Percentiles rank a stretch among this genome's conserved stretches.
These are phyloP conservation scores for Lachnellula hyalina DNA, from an alignment of 2,329 filamentous ascomycete genomes.

Conservation along the genomic window DNA sequence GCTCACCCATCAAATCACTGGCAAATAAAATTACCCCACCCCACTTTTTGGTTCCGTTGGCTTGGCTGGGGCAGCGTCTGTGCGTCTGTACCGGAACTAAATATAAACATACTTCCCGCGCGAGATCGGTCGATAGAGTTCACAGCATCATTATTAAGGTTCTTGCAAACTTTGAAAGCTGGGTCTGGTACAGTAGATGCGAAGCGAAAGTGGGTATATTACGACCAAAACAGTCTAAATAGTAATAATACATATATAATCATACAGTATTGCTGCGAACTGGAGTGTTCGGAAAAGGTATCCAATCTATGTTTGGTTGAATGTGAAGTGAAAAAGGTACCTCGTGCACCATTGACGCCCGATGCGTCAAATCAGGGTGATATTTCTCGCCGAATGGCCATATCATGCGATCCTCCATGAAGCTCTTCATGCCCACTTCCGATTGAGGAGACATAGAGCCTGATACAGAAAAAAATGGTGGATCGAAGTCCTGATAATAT, in stretches of 20 bases:
- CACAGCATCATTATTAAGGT: neutral
- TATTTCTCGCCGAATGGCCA: constrained; percentile 18
- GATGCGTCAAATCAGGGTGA: neutral
- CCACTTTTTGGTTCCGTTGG: neutral
- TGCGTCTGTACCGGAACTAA: neutral
- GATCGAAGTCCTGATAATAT: constrained; percentile 1
- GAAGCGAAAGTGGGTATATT: neutral
- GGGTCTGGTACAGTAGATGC: neutral
- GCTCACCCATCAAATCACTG: neutral
- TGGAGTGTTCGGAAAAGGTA: constrained; percentile 15
- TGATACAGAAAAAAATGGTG: neutral
- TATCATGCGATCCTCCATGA: constrained; percentile 15
- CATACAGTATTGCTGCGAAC: neutral
- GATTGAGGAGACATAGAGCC: constrained; percentile 3
- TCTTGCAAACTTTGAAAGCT: neutral
- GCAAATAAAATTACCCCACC: neutral
- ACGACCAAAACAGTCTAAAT: neutral
- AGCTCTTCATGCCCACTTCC: constrained; percentile 9
- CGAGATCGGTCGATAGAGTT: neutral
- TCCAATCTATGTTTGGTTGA: constrained; percentile 9
- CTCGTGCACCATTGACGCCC: neutral
- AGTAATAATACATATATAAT: neutral
- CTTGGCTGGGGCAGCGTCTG: neutral
- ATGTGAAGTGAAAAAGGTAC: neutral
- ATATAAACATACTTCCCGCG: too few species aligned